Evolutionary conservation across 495 filamentous ascomycete genomes (phyloP).

Genomic region (Cudoniella acicularis): DNA sequence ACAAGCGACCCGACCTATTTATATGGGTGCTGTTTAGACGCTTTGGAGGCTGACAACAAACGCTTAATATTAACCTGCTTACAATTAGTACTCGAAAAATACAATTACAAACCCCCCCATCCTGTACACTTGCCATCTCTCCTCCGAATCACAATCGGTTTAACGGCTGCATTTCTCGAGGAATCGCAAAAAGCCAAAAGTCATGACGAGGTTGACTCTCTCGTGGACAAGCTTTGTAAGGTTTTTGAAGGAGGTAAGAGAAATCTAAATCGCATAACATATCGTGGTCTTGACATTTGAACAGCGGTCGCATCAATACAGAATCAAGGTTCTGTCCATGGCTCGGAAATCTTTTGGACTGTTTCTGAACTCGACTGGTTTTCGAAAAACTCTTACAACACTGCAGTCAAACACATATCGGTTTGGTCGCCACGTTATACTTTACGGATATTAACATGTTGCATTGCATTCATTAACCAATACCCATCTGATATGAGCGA

Average conservation of each 20-base stretch:
- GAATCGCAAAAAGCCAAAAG: constrained; percentile 20
- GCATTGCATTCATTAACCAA: constrained; percentile 57
- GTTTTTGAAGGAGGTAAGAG: constrained; percentile 58
- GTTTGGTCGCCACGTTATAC: constrained; percentile 49
- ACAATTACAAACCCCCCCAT: constrained; percentile 44
- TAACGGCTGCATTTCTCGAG: constrained; percentile 54
- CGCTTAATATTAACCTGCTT: constrained; percentile 53
- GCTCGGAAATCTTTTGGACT: constrained; percentile 43
- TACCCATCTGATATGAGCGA: constrained; percentile 49
- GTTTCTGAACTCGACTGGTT: constrained; percentile 75
- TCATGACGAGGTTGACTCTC: constrained; percentile 14
- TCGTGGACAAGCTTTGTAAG: constrained; percentile 51
- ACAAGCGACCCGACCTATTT: constrained; percentile 56
- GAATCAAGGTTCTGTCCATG: constrained; percentile 30
- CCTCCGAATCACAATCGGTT: constrained; percentile 58
- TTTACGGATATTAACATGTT: constrained; percentile 54
- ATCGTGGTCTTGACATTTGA: not conserved
- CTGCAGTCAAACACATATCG: constrained; percentile 57
- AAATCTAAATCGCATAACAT: constrained; percentile 4
- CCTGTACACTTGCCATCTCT: constrained; percentile 64
- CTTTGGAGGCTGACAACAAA: constrained; percentile 61
- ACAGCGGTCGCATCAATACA: constrained; percentile 44
- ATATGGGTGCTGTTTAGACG: constrained; percentile 73
- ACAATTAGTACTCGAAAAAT: constrained; percentile 53
- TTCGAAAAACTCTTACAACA: constrained; percentile 71